phyloP scores from a whole-genome alignment of 768 basidiomycete species.

The Mrakia blollopis region DNA sequence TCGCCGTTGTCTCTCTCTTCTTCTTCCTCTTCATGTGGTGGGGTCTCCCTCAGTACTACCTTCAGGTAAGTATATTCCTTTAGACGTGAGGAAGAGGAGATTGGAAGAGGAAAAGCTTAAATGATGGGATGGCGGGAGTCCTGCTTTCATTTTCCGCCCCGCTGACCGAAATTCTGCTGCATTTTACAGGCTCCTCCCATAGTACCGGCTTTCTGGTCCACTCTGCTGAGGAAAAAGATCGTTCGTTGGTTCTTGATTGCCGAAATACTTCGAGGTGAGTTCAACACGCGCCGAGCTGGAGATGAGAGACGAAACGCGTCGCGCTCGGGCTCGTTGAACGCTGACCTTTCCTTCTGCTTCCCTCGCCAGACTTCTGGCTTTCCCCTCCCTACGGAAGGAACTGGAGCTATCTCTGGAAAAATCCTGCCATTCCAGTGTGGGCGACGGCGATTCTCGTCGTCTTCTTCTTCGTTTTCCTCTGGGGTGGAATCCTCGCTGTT shows the following conservation, averaged over 20 bases:
- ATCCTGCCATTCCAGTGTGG: constrained; percentile 70
- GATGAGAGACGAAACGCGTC: too few species aligned
- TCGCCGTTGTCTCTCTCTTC: constrained; percentile 64
- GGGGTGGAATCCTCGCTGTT: constrained; percentile 66
- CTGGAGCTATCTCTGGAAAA: constrained; percentile 86
- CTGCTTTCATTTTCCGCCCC: background rate
- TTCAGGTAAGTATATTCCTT: constrained; percentile 40
- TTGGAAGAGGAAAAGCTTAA: too few species aligned
- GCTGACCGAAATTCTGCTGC: too few species aligned
- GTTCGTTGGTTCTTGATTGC: constrained; percentile 94
- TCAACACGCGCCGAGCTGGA: constrained; percentile 49
- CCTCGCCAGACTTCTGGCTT: constrained; percentile 30
- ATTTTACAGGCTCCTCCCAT: constrained; percentile 70
- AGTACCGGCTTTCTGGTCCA: constrained; percentile 84
- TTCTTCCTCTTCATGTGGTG: constrained; percentile 79
- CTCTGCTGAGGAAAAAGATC: constrained; percentile 70
- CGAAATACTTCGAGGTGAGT: constrained; percentile 63
- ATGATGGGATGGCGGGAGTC: too few species aligned
- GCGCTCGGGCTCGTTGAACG: too few species aligned
- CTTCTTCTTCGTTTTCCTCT: constrained; percentile 79
- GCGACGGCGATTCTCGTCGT: constrained; percentile 72
- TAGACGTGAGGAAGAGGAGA: too few species aligned
- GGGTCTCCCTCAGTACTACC: constrained; percentile 67
- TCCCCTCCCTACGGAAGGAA: constrained; percentile 60
- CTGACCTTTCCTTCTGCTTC: background rate